Percentiles rank a stretch among this genome's conserved stretches.
phyloP scores from a whole-genome alignment of 345 rosid species.

The Eucalyptus pauciflora region DNA sequence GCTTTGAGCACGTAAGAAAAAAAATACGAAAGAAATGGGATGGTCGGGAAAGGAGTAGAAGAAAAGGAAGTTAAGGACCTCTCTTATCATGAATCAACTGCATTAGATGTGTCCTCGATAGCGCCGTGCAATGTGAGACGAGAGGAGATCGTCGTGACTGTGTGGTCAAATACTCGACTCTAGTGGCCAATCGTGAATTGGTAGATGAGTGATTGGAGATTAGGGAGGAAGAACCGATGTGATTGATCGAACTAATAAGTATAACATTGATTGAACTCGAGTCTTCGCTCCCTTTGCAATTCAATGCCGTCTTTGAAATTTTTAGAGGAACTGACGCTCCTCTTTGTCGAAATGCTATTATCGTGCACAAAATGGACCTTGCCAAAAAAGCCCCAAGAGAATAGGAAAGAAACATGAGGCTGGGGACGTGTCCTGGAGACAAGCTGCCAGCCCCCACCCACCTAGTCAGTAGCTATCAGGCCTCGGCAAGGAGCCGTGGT shows the following conservation, averaged over 20 bases:
- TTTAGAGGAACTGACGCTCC: neutral
- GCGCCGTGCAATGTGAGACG: neutral
- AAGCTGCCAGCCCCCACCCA: neutral
- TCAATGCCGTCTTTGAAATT: neutral
- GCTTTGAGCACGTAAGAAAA: neutral
- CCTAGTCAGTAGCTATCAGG: neutral
- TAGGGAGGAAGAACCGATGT: neutral
- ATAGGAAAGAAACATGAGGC: neutral
- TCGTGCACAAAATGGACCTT: neutral
- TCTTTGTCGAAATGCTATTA: neutral
- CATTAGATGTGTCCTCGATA: neutral
- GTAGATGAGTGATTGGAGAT: neutral
- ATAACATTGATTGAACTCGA: neutral
- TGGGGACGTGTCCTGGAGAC: neutral
- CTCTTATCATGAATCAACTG: neutral
- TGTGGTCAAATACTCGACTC: neutral
- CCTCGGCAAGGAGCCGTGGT: neutral
- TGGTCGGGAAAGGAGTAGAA: neutral
- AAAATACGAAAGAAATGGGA: neutral
- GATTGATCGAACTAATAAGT: neutral
- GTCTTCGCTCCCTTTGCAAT: neutral
- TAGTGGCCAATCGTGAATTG: too few species aligned
- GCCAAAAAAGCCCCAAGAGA: neutral
- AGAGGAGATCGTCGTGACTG: neutral
- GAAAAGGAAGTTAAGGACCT: neutral